These are phyloP conservation scores for Coemansia sp. DNA, from an alignment of 192 early-diverging fungal species.

Conservation along the genomic window DNA sequence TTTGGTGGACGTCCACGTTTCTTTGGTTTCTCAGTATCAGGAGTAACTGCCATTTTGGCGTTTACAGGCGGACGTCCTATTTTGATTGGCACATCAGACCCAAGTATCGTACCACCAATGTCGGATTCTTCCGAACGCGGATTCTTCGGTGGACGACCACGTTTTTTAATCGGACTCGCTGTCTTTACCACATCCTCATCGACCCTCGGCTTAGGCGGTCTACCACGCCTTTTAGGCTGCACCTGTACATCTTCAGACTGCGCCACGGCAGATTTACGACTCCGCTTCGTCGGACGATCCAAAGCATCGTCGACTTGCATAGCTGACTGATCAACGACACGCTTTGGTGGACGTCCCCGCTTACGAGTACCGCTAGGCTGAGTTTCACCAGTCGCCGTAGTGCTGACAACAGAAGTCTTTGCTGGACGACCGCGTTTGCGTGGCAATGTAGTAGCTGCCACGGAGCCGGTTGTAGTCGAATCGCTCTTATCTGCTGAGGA, in stretches of 20 bases:
- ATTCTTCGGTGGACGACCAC: conserved; percentile 1
- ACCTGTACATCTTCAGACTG: not conserved
- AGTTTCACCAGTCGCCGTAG: too few relatives aligned
- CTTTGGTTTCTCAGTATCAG: not conserved
- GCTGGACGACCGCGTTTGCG: too few relatives aligned
- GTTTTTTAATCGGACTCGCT: not conserved
- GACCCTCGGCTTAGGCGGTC: conserved; percentile 3
- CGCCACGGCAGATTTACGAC: not conserved
- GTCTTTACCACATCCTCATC: not conserved
- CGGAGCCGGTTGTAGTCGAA: not conserved
- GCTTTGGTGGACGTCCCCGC: not conserved
- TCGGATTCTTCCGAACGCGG: not conserved
- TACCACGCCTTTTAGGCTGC: not conserved
- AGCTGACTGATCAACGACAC: not conserved
- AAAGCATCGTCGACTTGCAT: not conserved
- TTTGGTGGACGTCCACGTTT: conserved; percentile 7
- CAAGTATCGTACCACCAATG: not conserved
- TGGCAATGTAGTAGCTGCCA: too few relatives aligned
- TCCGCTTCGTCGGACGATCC: not conserved
- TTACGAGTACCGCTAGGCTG: not conserved
- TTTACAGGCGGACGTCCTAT: not conserved
- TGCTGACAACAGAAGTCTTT: too few relatives aligned
- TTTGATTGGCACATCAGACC: not conserved
- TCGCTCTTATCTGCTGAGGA: not conserved
- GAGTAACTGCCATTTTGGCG: not conserved